Conservation (phyloP, 2,329 filamentous ascomycete species). For the Penicillium expansum region DNA sequence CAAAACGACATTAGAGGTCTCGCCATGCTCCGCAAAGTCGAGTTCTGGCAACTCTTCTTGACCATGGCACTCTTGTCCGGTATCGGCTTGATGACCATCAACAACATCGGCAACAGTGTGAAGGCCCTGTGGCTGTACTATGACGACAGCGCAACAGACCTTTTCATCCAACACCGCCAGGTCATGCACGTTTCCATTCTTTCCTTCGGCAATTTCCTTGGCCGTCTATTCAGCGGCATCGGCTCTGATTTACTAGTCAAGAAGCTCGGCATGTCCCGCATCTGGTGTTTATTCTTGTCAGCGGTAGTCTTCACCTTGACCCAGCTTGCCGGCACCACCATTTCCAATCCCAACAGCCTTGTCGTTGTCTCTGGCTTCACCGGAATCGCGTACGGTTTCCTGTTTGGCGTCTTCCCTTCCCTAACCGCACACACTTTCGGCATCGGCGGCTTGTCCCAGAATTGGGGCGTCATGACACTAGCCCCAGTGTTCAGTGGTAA, state of each 20-base stretch:
- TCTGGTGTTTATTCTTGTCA: conserved; percentile 85
- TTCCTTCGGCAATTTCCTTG: conserved; percentile 82
- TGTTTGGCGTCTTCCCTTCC: conserved; percentile 92
- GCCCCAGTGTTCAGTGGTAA: conserved; percentile 85
- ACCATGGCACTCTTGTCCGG: conserved; percentile 90
- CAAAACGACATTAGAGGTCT: conserved; percentile 88
- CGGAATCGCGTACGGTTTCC: conserved; percentile 84
- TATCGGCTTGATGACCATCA: conserved; percentile 97
- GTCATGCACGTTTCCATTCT: conserved; percentile 91
- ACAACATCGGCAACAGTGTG: conserved; percentile 91
- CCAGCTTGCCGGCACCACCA: conserved; percentile 71
- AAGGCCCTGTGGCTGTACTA: conserved; percentile 86
- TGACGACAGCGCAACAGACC: conserved; percentile 67
- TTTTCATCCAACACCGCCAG: conserved; percentile 76
- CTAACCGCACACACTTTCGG: conserved; percentile 89
- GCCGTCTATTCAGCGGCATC: conserved; percentile 77
- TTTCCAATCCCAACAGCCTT: conserved; percentile 74
- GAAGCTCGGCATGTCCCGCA: conserved; percentile 71
- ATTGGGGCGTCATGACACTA: conserved; percentile 94
- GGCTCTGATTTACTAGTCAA: conserved; percentile 90
- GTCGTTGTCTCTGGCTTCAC: conserved; percentile 77
- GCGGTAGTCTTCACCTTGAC: conserved; percentile 74
- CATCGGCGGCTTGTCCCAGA: conserved; percentile 82
- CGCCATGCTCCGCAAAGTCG: conserved; percentile 64
- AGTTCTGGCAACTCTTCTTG: conserved; percentile 89